These are phyloP conservation scores for Nymphaea colorata DNA, from an alignment of 164 flowering plant species.

Conservation along the genomic window DNA sequence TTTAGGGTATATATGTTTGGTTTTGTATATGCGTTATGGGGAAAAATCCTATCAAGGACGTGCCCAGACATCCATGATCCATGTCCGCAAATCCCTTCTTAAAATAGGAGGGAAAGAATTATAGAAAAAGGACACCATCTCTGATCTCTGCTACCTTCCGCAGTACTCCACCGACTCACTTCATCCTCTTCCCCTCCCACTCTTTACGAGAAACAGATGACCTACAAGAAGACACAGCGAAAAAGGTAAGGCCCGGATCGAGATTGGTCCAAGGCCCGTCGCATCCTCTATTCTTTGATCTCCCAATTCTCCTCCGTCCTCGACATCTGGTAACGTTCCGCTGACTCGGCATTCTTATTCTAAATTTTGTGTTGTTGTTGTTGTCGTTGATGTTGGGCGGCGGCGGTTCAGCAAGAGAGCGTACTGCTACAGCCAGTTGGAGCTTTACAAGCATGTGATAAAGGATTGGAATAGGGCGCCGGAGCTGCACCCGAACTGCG, in stretches of 20 bases:
- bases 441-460: constrained; percentile 84
- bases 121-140: too few relatives aligned
- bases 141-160: too few relatives aligned
- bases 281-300: constrained; percentile 82
- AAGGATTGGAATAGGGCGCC: constrained; percentile 89
- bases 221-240: background rate
- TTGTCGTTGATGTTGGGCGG: background rate
- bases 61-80: background rate
- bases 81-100: background rate
- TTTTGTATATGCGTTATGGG: too few relatives aligned
- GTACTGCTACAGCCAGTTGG: constrained; percentile 90
- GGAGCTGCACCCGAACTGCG: constrained; percentile 55
- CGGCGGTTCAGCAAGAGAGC: constrained; percentile 75
- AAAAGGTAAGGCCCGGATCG: background rate
- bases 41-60: too few relatives aligned
- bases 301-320: constrained; percentile 52
- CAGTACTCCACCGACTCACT: background rate
- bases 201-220: background rate
- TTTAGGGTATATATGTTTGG: too few relatives aligned
- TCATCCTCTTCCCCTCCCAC: background rate
- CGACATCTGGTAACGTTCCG: constrained; percentile 64
- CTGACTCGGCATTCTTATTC: too few relatives aligned
- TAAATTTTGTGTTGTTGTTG: background rate
- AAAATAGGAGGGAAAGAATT: background rate
- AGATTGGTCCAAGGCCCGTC: constrained; percentile 96